Base-by-base conservation (phyloP, 306 rosid genomes). In the Styphnolobium japonicum region DNA sequence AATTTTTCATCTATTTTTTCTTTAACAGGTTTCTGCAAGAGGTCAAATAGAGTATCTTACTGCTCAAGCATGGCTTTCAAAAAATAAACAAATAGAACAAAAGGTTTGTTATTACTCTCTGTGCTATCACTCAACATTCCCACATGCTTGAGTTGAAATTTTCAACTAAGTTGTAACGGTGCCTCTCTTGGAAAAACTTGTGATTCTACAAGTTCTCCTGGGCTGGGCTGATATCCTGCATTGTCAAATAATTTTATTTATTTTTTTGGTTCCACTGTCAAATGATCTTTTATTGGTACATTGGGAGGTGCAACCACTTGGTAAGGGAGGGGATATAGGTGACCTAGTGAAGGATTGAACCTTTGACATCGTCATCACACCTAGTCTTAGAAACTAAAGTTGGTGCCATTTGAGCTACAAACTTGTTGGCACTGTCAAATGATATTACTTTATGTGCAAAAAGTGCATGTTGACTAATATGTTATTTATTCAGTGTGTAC, bases 21-120 rank as follows among this genome's bases (percentile, higher is more conserved):
- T 76, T 61, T 29, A 18, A 71, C 88, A 94, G 98, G 43, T 92
- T 42, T 80, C 67, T 87, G 89, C 89, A 40, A 88, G 90, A 81
- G 91, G 83, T 61, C 94, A 92, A 74, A 89, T 92, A 34, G 93
- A 86, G 14, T 83, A 61, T 75, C 87, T 90, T 62, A 90, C 97
- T 43, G 86, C 94, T 83, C 86, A 74, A 82, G 93, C 98, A 69
- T 92, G 98, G 97, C 60, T 84, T 66, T 85, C 86, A 31, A 77
- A 87, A 60, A 77, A 86, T 82, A 88, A 88, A 85, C 81, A 88
- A 73, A 68, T 91, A 25, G 89, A 86, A 80, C 88, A 89, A 4
- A 88, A 85, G 98, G 97, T 94, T 70, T 71, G 91, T 86, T 37
- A 69, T 9, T 75, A 40, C 46, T 40, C 45, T 60, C 40, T 33